Evolutionary conservation across 768 basidiomycete species (phyloP).

Genomic region (Paxillus ammoniavirescens): DNA sequence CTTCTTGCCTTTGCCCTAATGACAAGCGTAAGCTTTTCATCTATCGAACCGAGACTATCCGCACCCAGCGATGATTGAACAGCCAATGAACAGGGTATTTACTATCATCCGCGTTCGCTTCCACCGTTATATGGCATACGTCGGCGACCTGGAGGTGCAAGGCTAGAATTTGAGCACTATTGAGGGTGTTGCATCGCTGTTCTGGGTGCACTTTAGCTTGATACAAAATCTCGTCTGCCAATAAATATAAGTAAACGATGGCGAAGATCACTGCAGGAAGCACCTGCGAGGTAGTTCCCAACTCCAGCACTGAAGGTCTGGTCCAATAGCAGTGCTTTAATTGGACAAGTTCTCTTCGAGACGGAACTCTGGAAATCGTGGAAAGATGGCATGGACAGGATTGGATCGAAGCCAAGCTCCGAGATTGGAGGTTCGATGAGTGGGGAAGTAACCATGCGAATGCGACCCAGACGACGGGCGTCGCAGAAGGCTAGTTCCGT

Average conservation of each 20-base stretch:
- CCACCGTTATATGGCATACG: slow-evolving; percentile 61
- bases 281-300: slow-evolving; percentile 82
- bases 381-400: slow-evolving; percentile 62
- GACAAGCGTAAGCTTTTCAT: slow-evolving; percentile 13
- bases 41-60: neutral
- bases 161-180: slow-evolving; percentile 43
- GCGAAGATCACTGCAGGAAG: slow-evolving; percentile 6
- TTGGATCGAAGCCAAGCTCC: slow-evolving; percentile 73
- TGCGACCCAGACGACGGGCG: slow-evolving; percentile 66
- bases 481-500: slow-evolving; percentile 69
- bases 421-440: slow-evolving; percentile 67
- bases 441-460: slow-evolving; percentile 61
- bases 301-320: slow-evolving; percentile 81
- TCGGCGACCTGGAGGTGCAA: slow-evolving; percentile 53
- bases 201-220: slow-evolving; percentile 74
- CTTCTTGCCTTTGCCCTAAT: slow-evolving; percentile 60
- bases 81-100: slow-evolving; percentile 70
- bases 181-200: slow-evolving; percentile 56
- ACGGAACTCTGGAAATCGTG: slow-evolving; percentile 49
- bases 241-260: neutral
- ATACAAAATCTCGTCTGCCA: slow-evolving; percentile 68
- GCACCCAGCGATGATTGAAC: slow-evolving; percentile 68
- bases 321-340: slow-evolving; percentile 75
- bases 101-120: slow-evolving; percentile 65
- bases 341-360: slow-evolving; percentile 56